Evolutionary conservation across 768 basidiomycete genomes (phyloP).

Genomic region (Ephemerocybe angulata): DNA sequence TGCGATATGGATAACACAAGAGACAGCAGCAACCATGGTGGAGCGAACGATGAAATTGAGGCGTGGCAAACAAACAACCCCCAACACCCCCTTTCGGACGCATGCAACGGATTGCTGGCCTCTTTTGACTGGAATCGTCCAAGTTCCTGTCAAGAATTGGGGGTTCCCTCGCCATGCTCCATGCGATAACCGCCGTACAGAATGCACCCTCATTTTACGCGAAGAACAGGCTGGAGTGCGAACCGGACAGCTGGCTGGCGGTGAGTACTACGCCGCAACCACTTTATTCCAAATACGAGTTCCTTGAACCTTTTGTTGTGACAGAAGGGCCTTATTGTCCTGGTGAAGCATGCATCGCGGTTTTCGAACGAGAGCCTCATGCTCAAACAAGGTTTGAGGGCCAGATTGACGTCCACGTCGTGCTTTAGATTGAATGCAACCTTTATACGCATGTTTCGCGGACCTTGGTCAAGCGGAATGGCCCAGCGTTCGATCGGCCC

Average conservation of each 20-base stretch:
- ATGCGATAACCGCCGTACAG: neutral
- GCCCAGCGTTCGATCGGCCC: neutral
- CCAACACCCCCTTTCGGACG: neutral
- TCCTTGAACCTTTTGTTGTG: no score
- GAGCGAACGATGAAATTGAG: neutral
- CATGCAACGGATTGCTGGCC: slow-evolving; percentile 3
- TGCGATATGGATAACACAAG: neutral
- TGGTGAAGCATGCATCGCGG: neutral
- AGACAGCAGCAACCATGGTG: neutral
- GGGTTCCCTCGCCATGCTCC: neutral
- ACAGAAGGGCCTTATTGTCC: neutral
- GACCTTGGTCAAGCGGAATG: neutral
- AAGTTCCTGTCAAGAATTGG: slow-evolving; percentile 1
- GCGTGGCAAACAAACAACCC: slow-evolving; percentile 4
- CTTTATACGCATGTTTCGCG: neutral
- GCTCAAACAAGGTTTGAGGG: slow-evolving; percentile 1
- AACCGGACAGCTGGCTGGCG: neutral
- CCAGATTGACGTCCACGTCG: neutral
- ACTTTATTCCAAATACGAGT: neutral
- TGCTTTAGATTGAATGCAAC: neutral
- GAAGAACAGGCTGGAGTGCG: neutral
- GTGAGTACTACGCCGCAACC: neutral
- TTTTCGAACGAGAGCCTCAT: neutral
- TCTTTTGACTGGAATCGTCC: slow-evolving; percentile 3
- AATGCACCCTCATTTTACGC: neutral